Conservation (phyloP, 2,329 filamentous ascomycete genomes). For the Paecilomyces sp. region DNA sequence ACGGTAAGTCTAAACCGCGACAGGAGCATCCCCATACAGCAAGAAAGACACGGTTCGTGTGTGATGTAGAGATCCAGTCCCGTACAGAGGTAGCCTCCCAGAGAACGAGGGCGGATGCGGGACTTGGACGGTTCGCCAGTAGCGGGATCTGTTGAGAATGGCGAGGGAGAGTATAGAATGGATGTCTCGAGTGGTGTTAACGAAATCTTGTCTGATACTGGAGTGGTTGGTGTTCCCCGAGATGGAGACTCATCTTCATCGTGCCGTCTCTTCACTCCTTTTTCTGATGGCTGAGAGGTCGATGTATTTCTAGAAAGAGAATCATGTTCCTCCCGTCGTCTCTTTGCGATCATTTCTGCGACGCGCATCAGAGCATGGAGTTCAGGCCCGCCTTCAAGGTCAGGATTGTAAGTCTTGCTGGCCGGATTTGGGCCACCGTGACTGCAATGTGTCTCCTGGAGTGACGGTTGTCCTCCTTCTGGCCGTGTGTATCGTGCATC, state of each 20-base stretch:
- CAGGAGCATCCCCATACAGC: conserved; percentile 91
- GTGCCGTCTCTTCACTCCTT: conserved; percentile 34
- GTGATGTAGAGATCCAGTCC: conserved; percentile 90
- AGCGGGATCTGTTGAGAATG: neutral
- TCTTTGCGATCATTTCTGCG: conserved; percentile 34
- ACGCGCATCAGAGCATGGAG: conserved; percentile 41
- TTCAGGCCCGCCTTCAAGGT: conserved; percentile 36
- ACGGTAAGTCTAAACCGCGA: conserved; percentile 84
- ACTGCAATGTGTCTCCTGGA: conserved; percentile 11
- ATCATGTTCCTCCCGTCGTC: conserved; percentile 24
- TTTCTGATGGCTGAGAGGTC: neutral
- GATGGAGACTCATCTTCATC: conserved; percentile 13
- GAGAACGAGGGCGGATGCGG: conserved; percentile 62
- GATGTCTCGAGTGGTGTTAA: conserved; percentile 38
- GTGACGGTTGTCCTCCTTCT: conserved; percentile 18
- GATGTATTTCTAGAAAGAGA: neutral
- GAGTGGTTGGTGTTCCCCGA: neutral
- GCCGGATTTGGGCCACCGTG: conserved; percentile 17
- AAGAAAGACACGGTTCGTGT: conserved; percentile 94
- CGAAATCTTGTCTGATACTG: neutral
- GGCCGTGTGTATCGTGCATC: conserved; percentile 33
- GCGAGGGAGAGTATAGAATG: conserved; percentile 35
- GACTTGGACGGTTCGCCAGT: conserved; percentile 36
- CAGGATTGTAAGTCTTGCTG: conserved; percentile 18
- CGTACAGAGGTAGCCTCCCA: conserved; percentile 88